phyloP scores from a whole-genome alignment of 495 filamentous ascomycete species.

The Neurospora terricola region DNA sequence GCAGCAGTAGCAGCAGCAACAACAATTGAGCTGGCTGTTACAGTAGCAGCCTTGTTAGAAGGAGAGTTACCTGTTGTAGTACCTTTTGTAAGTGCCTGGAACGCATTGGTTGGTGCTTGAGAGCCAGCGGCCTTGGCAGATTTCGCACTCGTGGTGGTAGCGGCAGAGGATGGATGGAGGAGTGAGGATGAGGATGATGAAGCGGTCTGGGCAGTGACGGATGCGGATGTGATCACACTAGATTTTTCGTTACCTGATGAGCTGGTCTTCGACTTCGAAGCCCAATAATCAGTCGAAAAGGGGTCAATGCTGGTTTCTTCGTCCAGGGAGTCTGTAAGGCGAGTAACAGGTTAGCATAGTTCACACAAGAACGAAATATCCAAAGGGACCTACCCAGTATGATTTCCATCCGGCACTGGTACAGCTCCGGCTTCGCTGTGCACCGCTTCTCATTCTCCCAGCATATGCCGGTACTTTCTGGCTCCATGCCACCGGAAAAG shows the following conservation, averaged over 20 bases:
- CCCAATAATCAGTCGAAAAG: slow-evolving; percentile 76
- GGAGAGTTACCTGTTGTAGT: neutral
- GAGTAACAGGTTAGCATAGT: slow-evolving; percentile 7
- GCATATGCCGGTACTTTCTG: slow-evolving; percentile 64
- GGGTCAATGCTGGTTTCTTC: slow-evolving; percentile 62
- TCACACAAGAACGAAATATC: neutral
- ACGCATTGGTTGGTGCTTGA: slow-evolving; percentile 12
- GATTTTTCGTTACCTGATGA: slow-evolving; percentile 10
- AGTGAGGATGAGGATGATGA: neutral
- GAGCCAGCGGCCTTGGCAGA: neutral
- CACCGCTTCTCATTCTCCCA: slow-evolving; percentile 55
- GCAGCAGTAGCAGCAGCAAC: neutral
- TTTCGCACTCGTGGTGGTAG: neutral
- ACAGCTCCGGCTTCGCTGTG: slow-evolving; percentile 31
- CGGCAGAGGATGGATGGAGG: neutral
- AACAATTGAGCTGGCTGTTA: neutral
- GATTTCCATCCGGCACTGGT: slow-evolving; percentile 59
- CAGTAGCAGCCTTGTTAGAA: neutral
- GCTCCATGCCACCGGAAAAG: slow-evolving; percentile 58
- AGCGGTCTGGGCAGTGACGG: neutral
- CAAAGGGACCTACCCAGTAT: slow-evolving; percentile 49
- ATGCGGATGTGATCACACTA: neutral
- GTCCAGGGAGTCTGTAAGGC: slow-evolving; percentile 19
- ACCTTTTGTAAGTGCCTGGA: slow-evolving; percentile 11
- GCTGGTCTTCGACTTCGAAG: slow-evolving; percentile 20